Percentiles rank a stretch among this genome's conserved stretches.
Conservation (phyloP, 1,284 basidiomycete genomes). For the Irpex lacteus region DNA sequence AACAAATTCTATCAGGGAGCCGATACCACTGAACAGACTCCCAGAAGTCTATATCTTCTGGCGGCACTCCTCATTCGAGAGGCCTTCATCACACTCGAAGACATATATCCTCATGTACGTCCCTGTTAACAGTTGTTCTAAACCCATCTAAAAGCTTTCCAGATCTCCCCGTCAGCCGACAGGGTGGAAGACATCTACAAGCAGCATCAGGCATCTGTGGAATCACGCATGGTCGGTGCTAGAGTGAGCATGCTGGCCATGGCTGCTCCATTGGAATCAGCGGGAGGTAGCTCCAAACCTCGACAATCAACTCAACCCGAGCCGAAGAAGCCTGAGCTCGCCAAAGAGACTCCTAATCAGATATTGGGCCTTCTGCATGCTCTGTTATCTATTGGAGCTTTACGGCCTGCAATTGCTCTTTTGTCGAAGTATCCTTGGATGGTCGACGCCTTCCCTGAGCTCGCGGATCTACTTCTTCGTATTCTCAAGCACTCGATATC, state of each 20-base stretch:
- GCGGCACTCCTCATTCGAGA: constrained; percentile 89
- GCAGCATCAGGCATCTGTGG: constrained; percentile 67
- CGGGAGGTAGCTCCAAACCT: constrained; percentile 30
- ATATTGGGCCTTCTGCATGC: constrained; percentile 79
- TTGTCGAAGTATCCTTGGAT: constrained; percentile 87
- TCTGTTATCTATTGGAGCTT: constrained; percentile 83
- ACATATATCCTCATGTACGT: constrained; percentile 81
- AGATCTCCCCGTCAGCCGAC: constrained; percentile 76
- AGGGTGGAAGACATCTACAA: constrained; percentile 70
- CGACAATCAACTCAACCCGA: constrained; percentile 26
- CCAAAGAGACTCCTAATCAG: constrained; percentile 70
- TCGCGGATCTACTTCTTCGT: constrained; percentile 84
- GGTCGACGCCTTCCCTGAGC: constrained; percentile 75
- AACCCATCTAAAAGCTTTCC: not conserved
- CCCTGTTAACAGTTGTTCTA: constrained; percentile 2
- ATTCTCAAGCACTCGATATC: constrained; percentile 67
- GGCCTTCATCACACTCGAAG: constrained; percentile 81
- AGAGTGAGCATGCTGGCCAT: constrained; percentile 83
- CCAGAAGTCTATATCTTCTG: constrained; percentile 76
- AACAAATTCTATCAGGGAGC: constrained; percentile 39
- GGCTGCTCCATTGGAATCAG: constrained; percentile 80
- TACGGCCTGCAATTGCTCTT: constrained; percentile 76
- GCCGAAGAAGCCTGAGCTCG: constrained; percentile 45
- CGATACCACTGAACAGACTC: constrained; percentile 58
- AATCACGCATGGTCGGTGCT: constrained; percentile 62